Evolutionary conservation across 768 basidiomycete genomes (phyloP).

Genomic region (Hygrocybe punicea): DNA sequence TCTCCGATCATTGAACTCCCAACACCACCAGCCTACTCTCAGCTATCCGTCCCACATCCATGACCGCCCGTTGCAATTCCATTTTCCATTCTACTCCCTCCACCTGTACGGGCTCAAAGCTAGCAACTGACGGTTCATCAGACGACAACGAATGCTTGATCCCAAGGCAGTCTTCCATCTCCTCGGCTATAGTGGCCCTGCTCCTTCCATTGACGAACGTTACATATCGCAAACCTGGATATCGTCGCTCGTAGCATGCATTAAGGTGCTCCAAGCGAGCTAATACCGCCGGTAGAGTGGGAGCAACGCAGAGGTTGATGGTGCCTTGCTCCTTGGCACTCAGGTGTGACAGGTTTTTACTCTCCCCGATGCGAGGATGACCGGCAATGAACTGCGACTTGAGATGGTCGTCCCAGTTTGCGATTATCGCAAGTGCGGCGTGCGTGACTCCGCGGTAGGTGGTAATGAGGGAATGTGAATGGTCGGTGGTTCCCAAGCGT

Average conservation of each 20-base stretch:
- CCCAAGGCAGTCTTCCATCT: slow-evolving; percentile 70
- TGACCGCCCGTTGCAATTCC: slow-evolving; percentile 71
- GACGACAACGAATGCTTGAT: slow-evolving; percentile 50
- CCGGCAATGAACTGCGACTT: slow-evolving; percentile 70
- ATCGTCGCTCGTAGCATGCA: slow-evolving; percentile 66
- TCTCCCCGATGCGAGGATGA: slow-evolving; percentile 89
- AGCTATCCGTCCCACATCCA: slow-evolving; percentile 74
- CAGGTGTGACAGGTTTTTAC: slow-evolving; percentile 65
- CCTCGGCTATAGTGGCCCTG: slow-evolving; percentile 64
- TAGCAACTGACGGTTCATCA: slow-evolving; percentile 38
- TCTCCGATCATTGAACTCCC: slow-evolving; percentile 35
- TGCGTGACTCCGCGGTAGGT: slow-evolving; percentile 60
- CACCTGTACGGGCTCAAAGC: slow-evolving; percentile 36
- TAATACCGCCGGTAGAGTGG: slow-evolving; percentile 73
- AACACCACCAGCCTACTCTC: slow-evolving; percentile 57
- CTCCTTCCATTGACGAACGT: slow-evolving; percentile 88
- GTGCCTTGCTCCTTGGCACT: slow-evolving; percentile 78
- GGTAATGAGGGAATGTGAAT: slow-evolving; percentile 22
- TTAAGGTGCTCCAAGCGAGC: slow-evolving; percentile 73
- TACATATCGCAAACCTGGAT: slow-evolving; percentile 79
- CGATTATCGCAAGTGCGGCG: slow-evolving; percentile 45
- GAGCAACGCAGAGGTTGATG: slow-evolving; percentile 31
- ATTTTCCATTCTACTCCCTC: slow-evolving; percentile 51
- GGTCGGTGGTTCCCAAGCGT: slow-evolving; percentile 15
- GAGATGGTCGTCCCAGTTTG: slow-evolving; percentile 48